Evolutionary conservation across 1,284 basidiomycete species (phyloP).

Genomic region (Cutaneotrichosporon mucoides): DNA sequence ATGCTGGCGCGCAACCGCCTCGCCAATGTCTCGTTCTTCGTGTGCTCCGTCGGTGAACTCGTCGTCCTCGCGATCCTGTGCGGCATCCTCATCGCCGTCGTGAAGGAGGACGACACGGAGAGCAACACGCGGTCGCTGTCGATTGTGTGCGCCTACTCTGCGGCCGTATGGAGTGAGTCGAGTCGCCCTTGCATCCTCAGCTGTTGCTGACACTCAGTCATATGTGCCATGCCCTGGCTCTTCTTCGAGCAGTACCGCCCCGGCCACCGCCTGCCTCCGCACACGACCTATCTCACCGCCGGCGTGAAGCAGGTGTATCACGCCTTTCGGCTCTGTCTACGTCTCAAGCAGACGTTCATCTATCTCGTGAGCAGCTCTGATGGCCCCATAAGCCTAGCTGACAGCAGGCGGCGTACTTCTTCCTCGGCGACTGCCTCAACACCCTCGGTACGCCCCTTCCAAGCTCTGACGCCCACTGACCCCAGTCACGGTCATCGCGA

Average conservation of each 20-base stretch:
- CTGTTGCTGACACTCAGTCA: conserved; percentile 51
- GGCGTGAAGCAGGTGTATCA: conserved; percentile 59
- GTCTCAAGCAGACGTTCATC: conserved; percentile 60
- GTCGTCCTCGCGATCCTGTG: conserved; percentile 36
- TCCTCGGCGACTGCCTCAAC: conserved; percentile 66
- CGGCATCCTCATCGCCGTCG: conserved; percentile 57
- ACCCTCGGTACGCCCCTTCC: conserved; percentile 22
- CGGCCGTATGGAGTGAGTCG: conserved; percentile 65
- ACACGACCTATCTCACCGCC: conserved; percentile 16
- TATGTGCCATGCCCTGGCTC: conserved; percentile 23
- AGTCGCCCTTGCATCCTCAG: background rate
- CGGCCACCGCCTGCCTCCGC: conserved; percentile 21
- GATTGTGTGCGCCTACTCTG: conserved; percentile 68
- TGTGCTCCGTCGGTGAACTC: conserved; percentile 56
- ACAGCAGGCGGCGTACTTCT: conserved; percentile 56
- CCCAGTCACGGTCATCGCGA: conserved; percentile 60
- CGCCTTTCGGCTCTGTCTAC: conserved; percentile 62
- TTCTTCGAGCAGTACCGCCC: conserved; percentile 24
- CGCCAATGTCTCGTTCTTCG: conserved; percentile 57
- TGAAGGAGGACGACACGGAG: conserved; percentile 63
- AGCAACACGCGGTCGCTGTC: conserved; percentile 77
- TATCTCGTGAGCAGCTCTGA: conserved; percentile 25
- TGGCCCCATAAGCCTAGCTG: conserved; percentile 38
- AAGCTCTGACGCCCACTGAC: background rate
- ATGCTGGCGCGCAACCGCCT: conserved; percentile 24